Base-by-base conservation (phyloP, 495 filamentous ascomycete species). In the Neurospora sp. region DNA sequence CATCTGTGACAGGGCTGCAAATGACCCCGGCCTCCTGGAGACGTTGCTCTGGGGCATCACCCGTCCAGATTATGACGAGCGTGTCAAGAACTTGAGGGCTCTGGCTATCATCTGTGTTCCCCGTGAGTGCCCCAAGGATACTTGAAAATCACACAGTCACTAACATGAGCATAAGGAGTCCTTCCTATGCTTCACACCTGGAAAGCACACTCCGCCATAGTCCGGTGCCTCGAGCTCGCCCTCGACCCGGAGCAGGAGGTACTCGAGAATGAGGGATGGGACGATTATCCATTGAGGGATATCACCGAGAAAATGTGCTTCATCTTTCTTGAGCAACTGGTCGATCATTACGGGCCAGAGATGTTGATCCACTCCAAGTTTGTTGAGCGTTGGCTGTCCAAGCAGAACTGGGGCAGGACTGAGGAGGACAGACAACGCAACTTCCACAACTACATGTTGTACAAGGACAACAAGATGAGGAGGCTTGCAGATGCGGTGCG, bases 381-480 rank as follows among this genome's bases (percentile, higher is more conserved):
- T 72, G 81, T 89, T 20, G 83, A 87, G 69, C 86, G 83, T 69
- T 89, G 87, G 87, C 80, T 89, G 7, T 84, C 81, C 35, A 86
- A 83, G 74, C 87, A 89, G 69, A 85, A 84, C 18, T 88, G 87
- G 85, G 87, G 87, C 6, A 73, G 76, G 27, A 82, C 75, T 1
- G 79, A 83, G 9, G 79, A 82, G 44, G 83, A 84, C 71, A 80
- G 83, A 37, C 80, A 78, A 40, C 77, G 75, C 9, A 88, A 87
- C 71, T 87, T 88, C 72, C 68, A 71, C 20, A 77, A 78, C 38
- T 86, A 86, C 69, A 74, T 81, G 77, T 74, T 80, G 18, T 76
- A 78, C 69, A 83, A 80, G 45, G 78, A 78, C 39, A 86, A 87
- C 74, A 79, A 83, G 10, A 82, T 88, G 20, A 83, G 79, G 53